Evolutionary conservation across 345 rosid genomes (phyloP).

Genomic region (Nasturtium officinale): DNA sequence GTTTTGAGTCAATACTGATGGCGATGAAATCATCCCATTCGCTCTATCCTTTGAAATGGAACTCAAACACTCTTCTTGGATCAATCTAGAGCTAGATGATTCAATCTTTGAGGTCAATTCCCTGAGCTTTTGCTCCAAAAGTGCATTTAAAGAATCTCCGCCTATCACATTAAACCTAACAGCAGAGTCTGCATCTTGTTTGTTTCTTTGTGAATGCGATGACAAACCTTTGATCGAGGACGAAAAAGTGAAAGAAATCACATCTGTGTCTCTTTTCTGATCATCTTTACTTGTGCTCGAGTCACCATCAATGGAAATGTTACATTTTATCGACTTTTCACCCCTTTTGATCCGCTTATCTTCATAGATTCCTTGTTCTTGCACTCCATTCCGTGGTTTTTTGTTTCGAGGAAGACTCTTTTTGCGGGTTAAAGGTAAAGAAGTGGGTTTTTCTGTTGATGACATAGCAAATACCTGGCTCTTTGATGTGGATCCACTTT

Average conservation of each 20-base stretch:
- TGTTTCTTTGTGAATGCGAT: conserved; percentile 41
- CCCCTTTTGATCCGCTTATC: conserved; percentile 46
- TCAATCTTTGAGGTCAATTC: conserved; percentile 66
- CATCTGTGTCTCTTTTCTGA: conserved; percentile 60
- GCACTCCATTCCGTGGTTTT: conserved; percentile 47
- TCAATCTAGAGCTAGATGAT: conserved; percentile 54
- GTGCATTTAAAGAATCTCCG: conserved; percentile 77
- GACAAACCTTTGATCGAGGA: conserved; percentile 64
- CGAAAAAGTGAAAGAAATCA: conserved; percentile 88
- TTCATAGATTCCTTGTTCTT: conserved; percentile 42
- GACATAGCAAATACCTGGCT: conserved; percentile 36
- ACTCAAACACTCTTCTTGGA: conserved; percentile 50
- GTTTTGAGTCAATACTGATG: conserved; percentile 41
- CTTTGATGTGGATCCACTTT: conserved; percentile 48
- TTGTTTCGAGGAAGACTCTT: conserved; percentile 55
- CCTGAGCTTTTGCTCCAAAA: conserved; percentile 82
- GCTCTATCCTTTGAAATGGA: conserved; percentile 46
- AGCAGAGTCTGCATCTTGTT: conserved; percentile 50
- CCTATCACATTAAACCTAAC: conserved; percentile 65
- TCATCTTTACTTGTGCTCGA: conserved; percentile 42
- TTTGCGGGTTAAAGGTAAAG: conserved; percentile 45
- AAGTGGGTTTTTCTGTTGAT: conserved; percentile 43
- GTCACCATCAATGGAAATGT: conserved; percentile 46
- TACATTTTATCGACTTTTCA: conserved; percentile 55
- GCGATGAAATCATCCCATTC: conserved; percentile 29